Conservation (phyloP, 2,329 filamentous ascomycete genomes). For the Fusarium sterilihyphosum region DNA sequence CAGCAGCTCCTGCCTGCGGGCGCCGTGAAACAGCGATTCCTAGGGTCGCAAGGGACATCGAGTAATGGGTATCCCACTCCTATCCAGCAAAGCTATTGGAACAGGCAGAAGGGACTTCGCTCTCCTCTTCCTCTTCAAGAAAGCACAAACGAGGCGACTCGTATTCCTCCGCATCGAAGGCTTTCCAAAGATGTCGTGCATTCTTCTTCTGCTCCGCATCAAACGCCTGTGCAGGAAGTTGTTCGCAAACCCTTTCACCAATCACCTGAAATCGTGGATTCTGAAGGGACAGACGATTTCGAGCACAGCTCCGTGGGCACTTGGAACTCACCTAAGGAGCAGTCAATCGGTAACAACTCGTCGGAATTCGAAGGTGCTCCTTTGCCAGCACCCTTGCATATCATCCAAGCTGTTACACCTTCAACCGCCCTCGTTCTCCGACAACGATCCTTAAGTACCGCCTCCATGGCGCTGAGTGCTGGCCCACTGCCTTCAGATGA, state of each 20-base stretch:
- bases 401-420: constrained; percentile 26
- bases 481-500: background rate
- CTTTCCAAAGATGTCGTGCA: background rate
- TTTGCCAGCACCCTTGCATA: constrained; percentile 32
- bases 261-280: background rate
- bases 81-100: background rate
- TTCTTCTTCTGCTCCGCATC: background rate
- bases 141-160: background rate
- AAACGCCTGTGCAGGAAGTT: background rate
- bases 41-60: background rate
- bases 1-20: constrained; percentile 10
- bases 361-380: constrained; percentile 3
- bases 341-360: background rate
- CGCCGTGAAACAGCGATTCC: background rate
- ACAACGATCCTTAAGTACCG: background rate
- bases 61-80: background rate
- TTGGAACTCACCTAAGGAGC: constrained; percentile 7
- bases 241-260: constrained; percentile 1
- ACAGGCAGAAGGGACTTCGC: background rate
- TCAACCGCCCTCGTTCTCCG: background rate
- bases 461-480: constrained; percentile 25
- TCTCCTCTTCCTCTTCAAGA: background rate
- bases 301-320: constrained; percentile 4
- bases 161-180: background rate
- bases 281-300: background rate